phyloP scores from a whole-genome alignment of 2,329 filamentous ascomycete genomes.

The Podosphaera fusca region DNA sequence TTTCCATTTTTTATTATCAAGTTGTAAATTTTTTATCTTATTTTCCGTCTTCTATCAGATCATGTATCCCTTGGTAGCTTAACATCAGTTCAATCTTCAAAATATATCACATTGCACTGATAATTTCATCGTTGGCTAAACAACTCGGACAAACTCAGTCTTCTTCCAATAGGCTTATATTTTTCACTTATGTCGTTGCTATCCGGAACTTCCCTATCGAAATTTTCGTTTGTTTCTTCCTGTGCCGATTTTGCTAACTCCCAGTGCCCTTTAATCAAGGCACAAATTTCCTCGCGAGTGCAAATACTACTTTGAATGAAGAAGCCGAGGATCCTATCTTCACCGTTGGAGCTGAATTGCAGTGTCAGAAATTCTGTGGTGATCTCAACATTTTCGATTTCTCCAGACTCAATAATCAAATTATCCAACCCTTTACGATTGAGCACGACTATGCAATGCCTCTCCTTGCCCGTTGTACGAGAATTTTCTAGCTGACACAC shows the following conservation, averaged over 20 bases:
- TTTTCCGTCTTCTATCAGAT: too few species aligned
- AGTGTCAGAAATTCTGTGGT: conserved; percentile 29
- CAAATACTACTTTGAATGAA: conserved; percentile 30
- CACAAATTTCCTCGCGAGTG: conserved; percentile 16
- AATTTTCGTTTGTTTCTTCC: conserved; percentile 1
- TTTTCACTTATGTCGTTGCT: conserved; percentile 2
- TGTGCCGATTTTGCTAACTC: conserved; percentile 7
- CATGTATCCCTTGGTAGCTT: too few species aligned
- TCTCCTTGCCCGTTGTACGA: conserved; percentile 18
- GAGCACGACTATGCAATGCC: conserved; percentile 42
- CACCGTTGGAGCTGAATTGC: conserved; percentile 3
- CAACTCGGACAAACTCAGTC: conserved; percentile 12
- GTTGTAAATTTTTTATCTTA: too few species aligned
- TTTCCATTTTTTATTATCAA: too few species aligned
- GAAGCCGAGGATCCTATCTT: conserved; percentile 22
- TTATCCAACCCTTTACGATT: conserved; percentile 52
- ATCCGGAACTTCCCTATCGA: conserved; percentile 5
- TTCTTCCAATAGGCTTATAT: conserved; percentile 8
- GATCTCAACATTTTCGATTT: conserved; percentile 41
- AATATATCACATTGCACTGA: too few species aligned
- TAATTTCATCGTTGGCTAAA: conserved; percentile 6
- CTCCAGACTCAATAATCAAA: conserved; percentile 39
- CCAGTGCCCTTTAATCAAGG: conserved; percentile 13
- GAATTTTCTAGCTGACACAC: conserved; percentile 39
- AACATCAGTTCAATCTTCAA: too few species aligned